These are phyloP conservation scores for Metschnikowia lachancei DNA, from an alignment of 805 yeast genomes.

Conservation along the genomic window DNA sequence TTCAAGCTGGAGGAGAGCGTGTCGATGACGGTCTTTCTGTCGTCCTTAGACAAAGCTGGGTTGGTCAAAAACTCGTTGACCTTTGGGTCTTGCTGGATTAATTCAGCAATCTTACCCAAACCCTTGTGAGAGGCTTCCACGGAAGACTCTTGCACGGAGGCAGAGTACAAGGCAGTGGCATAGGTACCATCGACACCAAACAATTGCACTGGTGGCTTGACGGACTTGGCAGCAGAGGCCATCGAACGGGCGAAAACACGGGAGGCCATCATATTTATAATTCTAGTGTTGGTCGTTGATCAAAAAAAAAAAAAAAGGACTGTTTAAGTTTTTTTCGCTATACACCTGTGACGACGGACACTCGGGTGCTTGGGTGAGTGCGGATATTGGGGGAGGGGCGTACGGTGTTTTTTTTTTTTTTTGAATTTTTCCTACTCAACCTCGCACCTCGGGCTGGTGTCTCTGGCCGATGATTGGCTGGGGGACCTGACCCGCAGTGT, in stretches of 20 bases:
- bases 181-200: conserved; percentile 96
- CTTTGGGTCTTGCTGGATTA: conserved; percentile 62
- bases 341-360: background rate
- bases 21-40: conserved; percentile 69
- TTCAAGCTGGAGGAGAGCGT: conserved; percentile 48
- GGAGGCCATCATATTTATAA: conserved; percentile 45
- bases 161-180: conserved; percentile 91
- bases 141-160: conserved; percentile 79
- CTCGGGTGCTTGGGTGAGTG: conserved; percentile 14
- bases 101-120: conserved; percentile 53
- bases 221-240: conserved; percentile 66
- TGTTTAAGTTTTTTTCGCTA: background rate
- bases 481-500: background rate
- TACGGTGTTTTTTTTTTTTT: background rate
- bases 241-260: conserved; percentile 67
- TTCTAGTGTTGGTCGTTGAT: background rate
- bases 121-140: conserved; percentile 68
- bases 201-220: conserved; percentile 88
- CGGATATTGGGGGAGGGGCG: background rate
- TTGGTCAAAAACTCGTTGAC: conserved; percentile 60
- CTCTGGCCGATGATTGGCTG: conserved; percentile 4
- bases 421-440: background rate
- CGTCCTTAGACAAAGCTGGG: conserved; percentile 79
- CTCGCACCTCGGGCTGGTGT: conserved; percentile 5
- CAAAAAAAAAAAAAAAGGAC: background rate